phyloP scores from a whole-genome alignment of 1,284 basidiomycete genomes.

The Ustilago cynodontis region DNA sequence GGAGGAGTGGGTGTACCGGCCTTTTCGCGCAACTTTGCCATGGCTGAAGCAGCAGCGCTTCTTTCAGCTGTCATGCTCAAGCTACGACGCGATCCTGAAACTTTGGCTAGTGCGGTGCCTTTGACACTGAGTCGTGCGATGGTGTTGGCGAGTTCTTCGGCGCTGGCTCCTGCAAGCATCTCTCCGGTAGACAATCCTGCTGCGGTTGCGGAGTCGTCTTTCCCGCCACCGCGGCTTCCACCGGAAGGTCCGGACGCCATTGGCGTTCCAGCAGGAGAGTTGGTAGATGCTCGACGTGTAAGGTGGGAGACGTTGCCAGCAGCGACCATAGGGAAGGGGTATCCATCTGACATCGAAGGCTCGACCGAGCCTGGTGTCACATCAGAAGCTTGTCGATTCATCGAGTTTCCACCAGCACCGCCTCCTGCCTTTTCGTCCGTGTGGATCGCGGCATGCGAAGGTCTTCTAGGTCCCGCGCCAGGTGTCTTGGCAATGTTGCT shows the following conservation, averaged over 20 bases:
- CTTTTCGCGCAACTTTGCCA: constrained; percentile 43
- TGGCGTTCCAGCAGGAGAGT: constrained; percentile 47
- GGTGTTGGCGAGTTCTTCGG: constrained; percentile 55
- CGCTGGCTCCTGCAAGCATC: constrained; percentile 26
- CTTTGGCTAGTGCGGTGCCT: constrained; percentile 45
- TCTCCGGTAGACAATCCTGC: background rate
- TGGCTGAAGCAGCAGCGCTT: constrained; percentile 37
- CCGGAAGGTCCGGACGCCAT: constrained; percentile 26
- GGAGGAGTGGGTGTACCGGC: constrained; percentile 21
- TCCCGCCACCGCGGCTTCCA: background rate
- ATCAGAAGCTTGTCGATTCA: constrained; percentile 30
- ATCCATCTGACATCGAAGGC: constrained; percentile 35
- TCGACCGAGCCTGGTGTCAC: constrained; percentile 32
- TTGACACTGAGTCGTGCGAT: constrained; percentile 59
- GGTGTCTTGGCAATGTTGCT: constrained; percentile 43
- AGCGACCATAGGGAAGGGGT: constrained; percentile 57
- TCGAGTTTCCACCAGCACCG: background rate
- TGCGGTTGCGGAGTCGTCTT: background rate
- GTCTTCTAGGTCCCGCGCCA: constrained; percentile 37
- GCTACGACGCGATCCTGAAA: constrained; percentile 20
- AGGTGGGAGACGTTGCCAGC: constrained; percentile 26
- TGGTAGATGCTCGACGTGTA: constrained; percentile 46
- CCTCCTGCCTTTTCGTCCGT: background rate
- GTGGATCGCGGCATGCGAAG: constrained; percentile 20
- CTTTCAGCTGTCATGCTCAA: constrained; percentile 44